phyloP scores from a whole-genome alignment of 2,329 filamentous ascomycete species.

The Ceratocystis variospora region DNA sequence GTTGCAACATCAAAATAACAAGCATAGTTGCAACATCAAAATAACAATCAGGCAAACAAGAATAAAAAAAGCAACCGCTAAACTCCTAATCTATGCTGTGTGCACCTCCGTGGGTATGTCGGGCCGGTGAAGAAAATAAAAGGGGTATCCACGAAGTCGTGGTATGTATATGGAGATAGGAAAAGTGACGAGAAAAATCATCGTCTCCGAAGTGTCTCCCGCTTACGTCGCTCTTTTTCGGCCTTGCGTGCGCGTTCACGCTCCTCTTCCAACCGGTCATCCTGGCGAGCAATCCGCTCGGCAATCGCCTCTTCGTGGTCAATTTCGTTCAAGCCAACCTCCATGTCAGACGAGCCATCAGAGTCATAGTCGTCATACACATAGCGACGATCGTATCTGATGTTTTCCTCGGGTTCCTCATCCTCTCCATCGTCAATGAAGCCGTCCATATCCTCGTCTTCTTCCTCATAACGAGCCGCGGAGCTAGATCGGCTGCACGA shows the following conservation, averaged over 20 bases:
- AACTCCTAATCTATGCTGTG: conserved; percentile 12
- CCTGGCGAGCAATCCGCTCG: conserved; percentile 46
- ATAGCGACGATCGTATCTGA: conserved; percentile 6
- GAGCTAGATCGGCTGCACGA: conserved; percentile 22
- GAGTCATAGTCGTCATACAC: conserved; percentile 41
- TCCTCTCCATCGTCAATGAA: conserved; percentile 49
- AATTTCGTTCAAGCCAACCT: conserved; percentile 60
- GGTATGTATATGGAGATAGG: not conserved
- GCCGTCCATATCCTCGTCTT: conserved; percentile 49
- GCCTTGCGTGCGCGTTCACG: conserved; percentile 48
- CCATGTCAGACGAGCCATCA: conserved; percentile 62
- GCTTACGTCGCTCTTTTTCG: conserved; percentile 46
- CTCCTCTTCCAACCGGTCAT: conserved; percentile 51
- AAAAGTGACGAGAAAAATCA: not conserved
- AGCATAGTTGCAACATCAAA: no score
- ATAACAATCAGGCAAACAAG: not conserved
- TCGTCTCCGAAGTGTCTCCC: conserved; percentile 23
- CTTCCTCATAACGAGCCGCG: conserved; percentile 42
- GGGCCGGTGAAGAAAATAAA: not conserved
- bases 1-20: no score
- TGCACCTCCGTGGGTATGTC: conserved; percentile 9
- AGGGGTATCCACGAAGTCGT: not conserved
- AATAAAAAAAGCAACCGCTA: conserved; percentile 7
- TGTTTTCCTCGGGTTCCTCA: conserved; percentile 35
- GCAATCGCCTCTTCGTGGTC: conserved; percentile 56